A percentile compares a stretch with the other conserved stretches of the same genome.
phyloP scores from a whole-genome alignment of 1,284 basidiomycete species.

The Crucibulum cyathiforme region DNA sequence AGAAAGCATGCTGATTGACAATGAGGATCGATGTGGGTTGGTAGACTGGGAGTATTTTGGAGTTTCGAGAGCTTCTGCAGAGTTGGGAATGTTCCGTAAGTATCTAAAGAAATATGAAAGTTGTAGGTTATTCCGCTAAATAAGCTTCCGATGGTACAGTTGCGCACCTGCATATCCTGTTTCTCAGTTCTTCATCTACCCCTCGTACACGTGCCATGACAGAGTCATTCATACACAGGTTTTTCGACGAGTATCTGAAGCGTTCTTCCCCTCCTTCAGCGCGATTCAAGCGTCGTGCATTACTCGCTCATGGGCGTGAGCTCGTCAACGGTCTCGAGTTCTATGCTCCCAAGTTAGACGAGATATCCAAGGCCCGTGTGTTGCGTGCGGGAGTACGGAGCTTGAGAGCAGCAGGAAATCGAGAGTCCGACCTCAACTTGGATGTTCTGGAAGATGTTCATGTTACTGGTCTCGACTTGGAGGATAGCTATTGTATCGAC shows the following conservation, averaged over 20 bases:
- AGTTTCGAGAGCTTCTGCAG: conserved; percentile 24
- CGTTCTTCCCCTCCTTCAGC: conserved; percentile 4
- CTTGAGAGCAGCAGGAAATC: conserved; percentile 20
- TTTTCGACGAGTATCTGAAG: conserved; percentile 10
- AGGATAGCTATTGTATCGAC: neutral
- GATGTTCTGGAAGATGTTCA: neutral
- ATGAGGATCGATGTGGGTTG: conserved; percentile 18
- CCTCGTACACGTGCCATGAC: conserved; percentile 3
- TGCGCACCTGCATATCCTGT: conserved; percentile 32
- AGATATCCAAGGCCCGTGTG: conserved; percentile 11
- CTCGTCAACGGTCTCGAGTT: conserved; percentile 22
- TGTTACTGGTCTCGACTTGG: neutral
- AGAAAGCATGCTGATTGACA: conserved; percentile 28
- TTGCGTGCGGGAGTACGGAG: conserved; percentile 22
- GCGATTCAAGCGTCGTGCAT: conserved; percentile 12
- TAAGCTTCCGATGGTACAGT: conserved; percentile 11
- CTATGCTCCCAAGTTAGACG: conserved; percentile 17
- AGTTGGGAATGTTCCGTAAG: conserved; percentile 36
- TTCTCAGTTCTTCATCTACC: conserved; percentile 15
- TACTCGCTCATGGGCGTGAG: conserved; percentile 28
- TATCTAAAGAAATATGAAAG: neutral
- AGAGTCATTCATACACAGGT: conserved; percentile 17
- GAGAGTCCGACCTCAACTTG: neutral
- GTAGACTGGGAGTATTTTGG: conserved; percentile 39
- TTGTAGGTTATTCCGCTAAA: neutral